Evolutionary conservation across 805 yeast species (phyloP).

Genomic region (Blastobotrys mokoenaii): DNA sequence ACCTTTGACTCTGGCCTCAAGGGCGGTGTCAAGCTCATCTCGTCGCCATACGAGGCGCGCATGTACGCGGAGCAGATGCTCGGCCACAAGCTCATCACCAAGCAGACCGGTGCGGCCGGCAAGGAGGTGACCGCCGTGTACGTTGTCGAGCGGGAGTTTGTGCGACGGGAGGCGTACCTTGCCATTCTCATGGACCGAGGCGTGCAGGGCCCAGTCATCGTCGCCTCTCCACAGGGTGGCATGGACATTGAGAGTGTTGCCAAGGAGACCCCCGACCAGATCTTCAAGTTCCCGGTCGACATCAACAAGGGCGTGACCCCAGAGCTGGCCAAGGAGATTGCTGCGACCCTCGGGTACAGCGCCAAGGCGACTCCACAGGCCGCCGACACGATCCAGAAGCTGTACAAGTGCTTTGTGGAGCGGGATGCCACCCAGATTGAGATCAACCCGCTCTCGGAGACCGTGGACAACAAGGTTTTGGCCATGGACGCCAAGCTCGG

Average conservation of each 20-base stretch:
- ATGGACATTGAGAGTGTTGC: slow-evolving; percentile 99
- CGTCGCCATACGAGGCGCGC: slow-evolving; percentile 77
- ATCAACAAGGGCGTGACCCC: slow-evolving; percentile 74
- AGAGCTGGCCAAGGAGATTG: slow-evolving; percentile 65
- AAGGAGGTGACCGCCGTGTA: slow-evolving; percentile 95
- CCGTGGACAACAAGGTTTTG: slow-evolving; percentile 78
- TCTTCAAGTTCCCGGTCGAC: slow-evolving; percentile 77
- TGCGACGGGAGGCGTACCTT: slow-evolving; percentile 88
- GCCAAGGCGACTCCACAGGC: slow-evolving; percentile 73
- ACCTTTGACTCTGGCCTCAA: slow-evolving; percentile 91
- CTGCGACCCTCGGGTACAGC: slow-evolving; percentile 75
- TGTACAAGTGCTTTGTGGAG: slow-evolving; percentile 83
- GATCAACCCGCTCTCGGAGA: slow-evolving; percentile 95
- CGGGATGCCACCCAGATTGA: slow-evolving; percentile 97
- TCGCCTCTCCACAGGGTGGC: slow-evolving; percentile 97
- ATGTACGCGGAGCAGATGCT: slow-evolving; percentile 85
- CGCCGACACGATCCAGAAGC: slow-evolving; percentile 74
- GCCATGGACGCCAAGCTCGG: slow-evolving; percentile 99
- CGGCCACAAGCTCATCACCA: slow-evolving; percentile 87
- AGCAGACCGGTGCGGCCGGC: slow-evolving; percentile 97
- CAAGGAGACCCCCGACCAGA: slow-evolving; percentile 79
- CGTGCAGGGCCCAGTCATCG: slow-evolving; percentile 82
- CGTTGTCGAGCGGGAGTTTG: slow-evolving; percentile 90
- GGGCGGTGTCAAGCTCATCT: slow-evolving; percentile 92
- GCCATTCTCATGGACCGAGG: slow-evolving; percentile 94